A percentile compares a stretch with the other conserved stretches of the same genome.
Conservation (phyloP, 2,329 filamentous ascomycete genomes). For the Dactylellina parvicollis region DNA sequence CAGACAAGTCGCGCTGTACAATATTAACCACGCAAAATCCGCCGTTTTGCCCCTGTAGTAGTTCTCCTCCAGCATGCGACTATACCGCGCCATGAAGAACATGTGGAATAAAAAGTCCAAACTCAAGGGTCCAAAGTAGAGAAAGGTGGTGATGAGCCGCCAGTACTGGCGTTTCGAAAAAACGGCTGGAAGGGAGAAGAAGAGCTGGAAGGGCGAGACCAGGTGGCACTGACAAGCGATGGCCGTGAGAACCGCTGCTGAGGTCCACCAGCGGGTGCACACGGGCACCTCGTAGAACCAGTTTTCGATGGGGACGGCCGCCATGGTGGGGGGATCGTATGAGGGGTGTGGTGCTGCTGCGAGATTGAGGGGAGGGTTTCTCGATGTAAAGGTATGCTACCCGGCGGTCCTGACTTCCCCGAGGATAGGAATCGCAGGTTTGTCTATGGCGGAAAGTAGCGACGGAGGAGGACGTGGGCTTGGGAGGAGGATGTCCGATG, state of each 20-base stretch:
- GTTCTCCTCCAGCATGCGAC: conserved; percentile 91
- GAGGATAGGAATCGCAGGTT: background rate
- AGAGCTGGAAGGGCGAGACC: conserved; percentile 91
- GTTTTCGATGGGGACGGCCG: conserved; percentile 76
- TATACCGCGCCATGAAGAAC: conserved; percentile 97
- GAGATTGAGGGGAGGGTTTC: background rate
- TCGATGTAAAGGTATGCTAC: background rate
- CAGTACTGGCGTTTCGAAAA: conserved; percentile 97
- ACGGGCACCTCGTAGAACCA: conserved; percentile 99
- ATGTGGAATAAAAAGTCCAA: conserved; percentile 96
- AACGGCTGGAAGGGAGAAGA: conserved; percentile 93
- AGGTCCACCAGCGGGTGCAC: conserved; percentile 96
- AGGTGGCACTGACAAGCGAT: conserved; percentile 92
- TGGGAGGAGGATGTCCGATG: conserved; percentile 5
- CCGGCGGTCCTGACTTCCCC: background rate
- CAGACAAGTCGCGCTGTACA: conserved; percentile 83
- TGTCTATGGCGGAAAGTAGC: background rate
- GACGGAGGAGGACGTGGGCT: background rate
- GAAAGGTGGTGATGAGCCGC: conserved; percentile 93
- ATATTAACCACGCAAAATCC: conserved; percentile 91
- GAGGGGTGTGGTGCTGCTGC: background rate
- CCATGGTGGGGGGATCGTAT: conserved; percentile 61
- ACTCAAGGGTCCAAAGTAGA: conserved; percentile 94
- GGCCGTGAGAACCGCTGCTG: conserved; percentile 86
- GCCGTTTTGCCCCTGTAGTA: conserved; percentile 84